Evolutionary conservation across 2,329 filamentous ascomycete genomes (phyloP), one percentile per base, ranked within the genome.

Genomic region (Fusarium sp.): DNA sequence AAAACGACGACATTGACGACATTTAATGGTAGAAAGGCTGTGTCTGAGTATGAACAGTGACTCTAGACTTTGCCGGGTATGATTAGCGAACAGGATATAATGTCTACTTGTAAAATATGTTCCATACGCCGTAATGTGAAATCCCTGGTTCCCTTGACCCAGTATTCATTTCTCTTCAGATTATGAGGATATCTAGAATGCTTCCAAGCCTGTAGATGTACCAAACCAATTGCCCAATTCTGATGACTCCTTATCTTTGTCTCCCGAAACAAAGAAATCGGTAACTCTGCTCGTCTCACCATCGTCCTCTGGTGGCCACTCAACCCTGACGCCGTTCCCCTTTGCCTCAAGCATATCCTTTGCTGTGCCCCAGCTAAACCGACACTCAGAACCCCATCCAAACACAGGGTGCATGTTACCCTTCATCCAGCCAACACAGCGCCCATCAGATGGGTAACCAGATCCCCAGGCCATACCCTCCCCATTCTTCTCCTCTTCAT

Each of bases 361-460:
- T 3, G 92, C 92, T 1, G 96, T 98, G 0, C 92, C 92, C 96
- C 96, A 99, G 76, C 94, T 97, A 76, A 98, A 98, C 6, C 96
- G 87, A 77, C 94, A 97, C 80, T 98, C 94, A 24, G 88, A 88
- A 0, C 95, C 94, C 95, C 96, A 99, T 15, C 96, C 96, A 82
- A 98, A 99, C 2, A 98, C 82, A 4, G 93, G 93, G 76, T 99
- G 91, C 90, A 98, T 95, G 70, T 95, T 96, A 39, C 83, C 83
- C 80, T 90, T 92, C 76, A 99, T 78, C 95, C 96, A 99, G 22
- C 82, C 80, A 3, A 91, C 88, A 73, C 94, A 97, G 66, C 92
- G 88, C 21, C 86, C 89, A 80, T 99, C 96, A 2, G 92, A 94
- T 1, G 96, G 96, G 78, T 99, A 99, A 1, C 96, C 96, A 1